Evolutionary conservation across 805 yeast species (phyloP).

Genomic region (Clavispora vitiphila): DNA sequence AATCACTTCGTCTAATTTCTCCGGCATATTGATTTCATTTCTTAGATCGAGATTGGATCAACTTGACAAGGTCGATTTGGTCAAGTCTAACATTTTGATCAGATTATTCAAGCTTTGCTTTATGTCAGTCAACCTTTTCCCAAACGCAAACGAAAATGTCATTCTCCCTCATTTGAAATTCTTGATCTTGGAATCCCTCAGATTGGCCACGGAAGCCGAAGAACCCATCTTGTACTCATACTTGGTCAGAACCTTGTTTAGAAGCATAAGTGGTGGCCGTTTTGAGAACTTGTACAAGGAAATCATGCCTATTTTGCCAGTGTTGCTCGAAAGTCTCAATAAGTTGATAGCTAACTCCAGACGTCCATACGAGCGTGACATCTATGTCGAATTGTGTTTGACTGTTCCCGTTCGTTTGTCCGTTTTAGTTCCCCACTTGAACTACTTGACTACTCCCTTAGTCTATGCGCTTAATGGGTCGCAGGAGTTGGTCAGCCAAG

Average conservation of each 20-base stretch:
- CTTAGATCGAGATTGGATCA: slow-evolving; percentile 67
- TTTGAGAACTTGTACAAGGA: slow-evolving; percentile 91
- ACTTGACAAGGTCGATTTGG: slow-evolving; percentile 74
- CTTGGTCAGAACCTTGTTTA: slow-evolving; percentile 78
- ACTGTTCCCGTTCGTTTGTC: slow-evolving; percentile 95
- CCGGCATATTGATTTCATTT: slow-evolving; percentile 76
- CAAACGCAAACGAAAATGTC: slow-evolving; percentile 80
- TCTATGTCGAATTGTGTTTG: slow-evolving; percentile 89
- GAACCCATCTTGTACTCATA: slow-evolving; percentile 91
- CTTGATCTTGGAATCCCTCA: slow-evolving; percentile 73
- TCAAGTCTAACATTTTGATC: slow-evolving; percentile 74
- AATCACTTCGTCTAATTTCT: slow-evolving; percentile 87
- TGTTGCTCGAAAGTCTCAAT: slow-evolving; percentile 78
- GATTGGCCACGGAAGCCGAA: slow-evolving; percentile 74
- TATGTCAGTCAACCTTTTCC: slow-evolving; percentile 92
- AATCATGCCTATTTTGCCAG: slow-evolving; percentile 86
- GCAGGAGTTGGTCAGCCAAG: slow-evolving; percentile 90
- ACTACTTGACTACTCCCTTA: slow-evolving; percentile 83
- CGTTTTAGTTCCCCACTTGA: slow-evolving; percentile 88
- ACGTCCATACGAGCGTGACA: slow-evolving; percentile 84
- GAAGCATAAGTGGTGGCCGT: slow-evolving; percentile 96
- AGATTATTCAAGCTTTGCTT: slow-evolving; percentile 87
- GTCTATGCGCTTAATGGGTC: slow-evolving; percentile 87
- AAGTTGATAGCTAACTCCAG: slow-evolving; percentile 78
- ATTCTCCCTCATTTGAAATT: slow-evolving; percentile 83